Evolutionary conservation across 179 eudicot species (phyloP).

Genomic region (Gypsophila paniculata): DNA sequence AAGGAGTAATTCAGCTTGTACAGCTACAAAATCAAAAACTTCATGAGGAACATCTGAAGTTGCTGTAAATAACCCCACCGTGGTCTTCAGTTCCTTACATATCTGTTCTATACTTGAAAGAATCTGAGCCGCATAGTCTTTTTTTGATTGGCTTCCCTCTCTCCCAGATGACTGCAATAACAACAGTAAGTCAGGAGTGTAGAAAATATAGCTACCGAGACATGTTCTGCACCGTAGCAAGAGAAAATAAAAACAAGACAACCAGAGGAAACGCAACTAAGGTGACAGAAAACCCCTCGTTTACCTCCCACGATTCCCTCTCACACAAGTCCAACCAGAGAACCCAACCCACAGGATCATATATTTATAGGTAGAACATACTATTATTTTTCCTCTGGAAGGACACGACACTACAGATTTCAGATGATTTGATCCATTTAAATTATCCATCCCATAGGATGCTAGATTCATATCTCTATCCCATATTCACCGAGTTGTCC

Average conservation of each 20-base stretch:
- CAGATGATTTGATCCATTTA: neutral
- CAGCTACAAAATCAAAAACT: conserved; percentile 47
- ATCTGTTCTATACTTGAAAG: conserved; percentile 50
- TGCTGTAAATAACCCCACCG: conserved; percentile 46
- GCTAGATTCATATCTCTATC: neutral
- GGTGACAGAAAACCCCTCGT: neutral
- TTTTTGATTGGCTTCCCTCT: conserved; percentile 26
- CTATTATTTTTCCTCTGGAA: too few relatives aligned
- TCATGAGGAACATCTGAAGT: conserved; percentile 50
- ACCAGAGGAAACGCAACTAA: neutral
- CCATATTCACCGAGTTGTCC: conserved; percentile 1
- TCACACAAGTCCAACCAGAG: too few relatives aligned
- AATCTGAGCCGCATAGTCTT: conserved; percentile 43
- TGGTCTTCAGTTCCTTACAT: conserved; percentile 46
- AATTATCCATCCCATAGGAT: conserved; percentile 3
- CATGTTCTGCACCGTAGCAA: neutral
- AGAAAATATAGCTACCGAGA: neutral
- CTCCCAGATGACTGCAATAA: conserved; percentile 44
- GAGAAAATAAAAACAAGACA: neutral
- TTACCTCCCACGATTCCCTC: too few relatives aligned
- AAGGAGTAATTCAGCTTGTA: conserved; percentile 69
- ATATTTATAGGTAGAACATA: too few relatives aligned
- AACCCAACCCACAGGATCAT: too few relatives aligned
- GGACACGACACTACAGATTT: neutral
- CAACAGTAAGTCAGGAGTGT: conserved; percentile 8